Percentiles rank a stretch among this genome's conserved stretches.
phyloP scores from a whole-genome alignment of 2,329 filamentous ascomycete species.

The Cladosporium sp. region DNA sequence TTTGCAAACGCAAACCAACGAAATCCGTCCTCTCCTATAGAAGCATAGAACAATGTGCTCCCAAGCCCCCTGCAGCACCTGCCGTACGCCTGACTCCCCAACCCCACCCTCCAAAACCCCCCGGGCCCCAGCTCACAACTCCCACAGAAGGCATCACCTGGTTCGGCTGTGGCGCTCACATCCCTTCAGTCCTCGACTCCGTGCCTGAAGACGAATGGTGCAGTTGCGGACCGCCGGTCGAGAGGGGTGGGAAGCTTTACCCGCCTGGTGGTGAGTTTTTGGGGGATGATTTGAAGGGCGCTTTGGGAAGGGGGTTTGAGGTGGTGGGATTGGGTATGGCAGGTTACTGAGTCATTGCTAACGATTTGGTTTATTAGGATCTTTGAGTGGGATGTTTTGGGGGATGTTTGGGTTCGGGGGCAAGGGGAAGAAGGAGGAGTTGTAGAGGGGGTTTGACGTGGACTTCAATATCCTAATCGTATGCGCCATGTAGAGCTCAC shows the following conservation, averaged over 20 bases:
- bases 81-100: constrained; percentile 47
- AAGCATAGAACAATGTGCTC: constrained; percentile 54
- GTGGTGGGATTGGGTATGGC: not conserved
- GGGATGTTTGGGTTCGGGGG: constrained; percentile 12
- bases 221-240: constrained; percentile 56
- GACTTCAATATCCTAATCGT: not conserved
- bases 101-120: constrained; percentile 3
- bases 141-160: constrained; percentile 28
- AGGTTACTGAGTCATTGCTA: not conserved
- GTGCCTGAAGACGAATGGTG: constrained; percentile 56
- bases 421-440: constrained; percentile 8
- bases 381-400: constrained; percentile 4
- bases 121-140: not conserved
- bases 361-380: not conserved
- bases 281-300: no score
- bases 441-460: not conserved
- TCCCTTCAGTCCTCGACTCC: constrained; percentile 55
- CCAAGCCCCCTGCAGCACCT: constrained; percentile 57
- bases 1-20: no score
- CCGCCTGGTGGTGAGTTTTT: constrained; percentile 41
- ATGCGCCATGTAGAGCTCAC: no score
- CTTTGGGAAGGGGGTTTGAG: no score
- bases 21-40: no score
- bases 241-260: constrained; percentile 54
- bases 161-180: constrained; percentile 45